These are phyloP conservation scores for Gossypium anomalum DNA, from an alignment of 345 rosid species.

Conservation along the genomic window DNA sequence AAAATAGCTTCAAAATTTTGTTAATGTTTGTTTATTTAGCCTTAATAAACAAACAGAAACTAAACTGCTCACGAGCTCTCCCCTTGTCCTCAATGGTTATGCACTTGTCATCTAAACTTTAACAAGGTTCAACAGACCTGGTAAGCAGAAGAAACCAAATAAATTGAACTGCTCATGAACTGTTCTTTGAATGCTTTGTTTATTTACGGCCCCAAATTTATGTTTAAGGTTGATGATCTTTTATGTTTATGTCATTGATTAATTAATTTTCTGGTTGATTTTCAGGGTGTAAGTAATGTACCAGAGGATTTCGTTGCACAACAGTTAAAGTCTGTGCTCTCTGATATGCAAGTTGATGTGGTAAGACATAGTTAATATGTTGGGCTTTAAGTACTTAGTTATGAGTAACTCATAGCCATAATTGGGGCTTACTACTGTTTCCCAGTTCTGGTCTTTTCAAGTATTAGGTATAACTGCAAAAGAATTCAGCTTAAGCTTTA, in stretches of 20 bases:
- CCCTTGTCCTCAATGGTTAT: too few relatives aligned
- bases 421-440: not conserved
- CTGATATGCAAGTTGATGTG: constrained; percentile 89
- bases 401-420: not conserved
- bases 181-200: too few relatives aligned
- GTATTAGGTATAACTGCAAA: not conserved
- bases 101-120: too few relatives aligned
- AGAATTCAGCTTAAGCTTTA: constrained; percentile 3
- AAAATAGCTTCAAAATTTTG: too few relatives aligned
- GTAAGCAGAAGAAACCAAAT: too few relatives aligned
- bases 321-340: constrained; percentile 84
- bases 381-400: constrained; percentile 2
- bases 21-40: too few relatives aligned
- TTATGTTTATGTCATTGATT: not conserved
- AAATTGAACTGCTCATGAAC: too few relatives aligned
- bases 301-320: constrained; percentile 58
- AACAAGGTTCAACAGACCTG: too few relatives aligned
- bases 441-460: not conserved
- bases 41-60: too few relatives aligned
- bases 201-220: not conserved
- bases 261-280: not conserved
- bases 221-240: not conserved
- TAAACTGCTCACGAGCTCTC: too few relatives aligned
- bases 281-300: constrained; percentile 44
- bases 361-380: constrained; percentile 37